A percentile compares a stretch with the other conserved stretches of the same genome.
These are phyloP conservation scores for Yamadazyma philogaea DNA, from an alignment of 805 yeast species.

Conservation along the genomic window DNA sequence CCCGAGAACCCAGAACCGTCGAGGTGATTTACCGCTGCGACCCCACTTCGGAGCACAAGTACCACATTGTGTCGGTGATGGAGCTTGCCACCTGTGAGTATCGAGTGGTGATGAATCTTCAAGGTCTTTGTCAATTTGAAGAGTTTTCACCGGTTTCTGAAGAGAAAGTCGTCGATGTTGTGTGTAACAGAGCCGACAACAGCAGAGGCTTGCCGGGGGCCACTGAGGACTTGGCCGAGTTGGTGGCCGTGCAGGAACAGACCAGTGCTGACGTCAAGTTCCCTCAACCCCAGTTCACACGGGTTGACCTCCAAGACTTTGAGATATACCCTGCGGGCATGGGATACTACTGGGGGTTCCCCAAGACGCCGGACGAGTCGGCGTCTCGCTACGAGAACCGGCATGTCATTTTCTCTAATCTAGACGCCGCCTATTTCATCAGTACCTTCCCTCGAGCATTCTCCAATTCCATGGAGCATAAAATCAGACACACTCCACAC, in stretches of 20 bases:
- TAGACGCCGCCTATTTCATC: constrained; percentile 6
- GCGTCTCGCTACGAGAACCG: constrained; percentile 11
- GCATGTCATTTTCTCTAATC: constrained; percentile 9
- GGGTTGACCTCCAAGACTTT: constrained; percentile 28
- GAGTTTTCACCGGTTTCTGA: constrained; percentile 29
- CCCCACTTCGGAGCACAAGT: constrained; percentile 15
- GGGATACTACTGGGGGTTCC: constrained; percentile 30
- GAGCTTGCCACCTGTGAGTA: constrained; percentile 61
- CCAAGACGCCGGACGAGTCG: constrained; percentile 3
- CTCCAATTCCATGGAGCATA: constrained; percentile 20
- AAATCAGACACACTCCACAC: constrained; percentile 23
- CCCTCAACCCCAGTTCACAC: constrained; percentile 24
- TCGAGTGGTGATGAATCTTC: constrained; percentile 48
- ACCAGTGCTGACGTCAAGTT: constrained; percentile 10
- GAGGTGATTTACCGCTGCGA: constrained; percentile 60
- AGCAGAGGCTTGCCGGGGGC: constrained; percentile 8
- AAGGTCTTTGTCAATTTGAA: constrained; percentile 44
- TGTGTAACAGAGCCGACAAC: constrained; percentile 20
- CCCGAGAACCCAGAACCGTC: constrained; percentile 48
- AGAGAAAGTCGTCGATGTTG: constrained; percentile 26
- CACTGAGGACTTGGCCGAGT: background rate
- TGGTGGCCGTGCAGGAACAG: constrained; percentile 2
- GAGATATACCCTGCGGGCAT: constrained; percentile 24
- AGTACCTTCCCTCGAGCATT: constrained; percentile 20
- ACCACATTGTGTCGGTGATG: constrained; percentile 35